Evolutionary conservation across 2,329 filamentous ascomycete genomes (phyloP).

Genomic region (Trichoderma asperellum): DNA sequence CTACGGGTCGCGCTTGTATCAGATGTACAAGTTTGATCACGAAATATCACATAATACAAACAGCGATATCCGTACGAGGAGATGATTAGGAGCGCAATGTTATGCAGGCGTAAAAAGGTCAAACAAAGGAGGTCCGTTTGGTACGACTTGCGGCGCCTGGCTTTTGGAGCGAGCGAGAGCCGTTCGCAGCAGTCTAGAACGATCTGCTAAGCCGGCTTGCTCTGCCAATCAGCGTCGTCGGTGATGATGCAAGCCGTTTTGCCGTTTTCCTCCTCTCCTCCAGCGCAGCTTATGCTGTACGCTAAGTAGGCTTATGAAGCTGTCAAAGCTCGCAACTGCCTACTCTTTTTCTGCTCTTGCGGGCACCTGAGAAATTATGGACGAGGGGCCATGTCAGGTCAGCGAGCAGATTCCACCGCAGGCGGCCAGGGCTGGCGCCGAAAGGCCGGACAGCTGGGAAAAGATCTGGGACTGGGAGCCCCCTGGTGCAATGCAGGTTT

Average conservation of each 20-base stretch:
- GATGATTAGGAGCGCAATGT: background rate
- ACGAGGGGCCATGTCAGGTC: background rate
- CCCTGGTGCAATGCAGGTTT: constrained; percentile 26
- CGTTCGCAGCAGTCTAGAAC: background rate
- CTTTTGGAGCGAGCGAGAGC: constrained; percentile 13
- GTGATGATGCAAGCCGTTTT: constrained; percentile 10
- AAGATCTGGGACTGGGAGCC: constrained; percentile 9
- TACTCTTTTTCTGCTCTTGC: background rate
- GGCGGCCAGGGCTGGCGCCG: background rate
- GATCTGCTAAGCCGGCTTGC: background rate
- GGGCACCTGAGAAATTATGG: constrained; percentile 2
- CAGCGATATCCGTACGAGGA: background rate
- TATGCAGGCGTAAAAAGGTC: background rate
- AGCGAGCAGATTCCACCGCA: background rate
- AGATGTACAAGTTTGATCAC: background rate
- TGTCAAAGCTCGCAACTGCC: background rate
- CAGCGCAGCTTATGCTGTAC: background rate
- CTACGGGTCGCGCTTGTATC: background rate
- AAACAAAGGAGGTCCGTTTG: background rate
- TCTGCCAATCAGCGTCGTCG: background rate
- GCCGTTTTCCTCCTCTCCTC: background rate
- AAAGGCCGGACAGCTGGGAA: constrained; percentile 18
- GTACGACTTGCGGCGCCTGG: background rate
- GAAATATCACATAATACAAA: background rate
- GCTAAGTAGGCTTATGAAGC: background rate